Evolutionary conservation across 129 eudicot species (phyloP).

Genomic region (Pulicaria dysenterica): DNA sequence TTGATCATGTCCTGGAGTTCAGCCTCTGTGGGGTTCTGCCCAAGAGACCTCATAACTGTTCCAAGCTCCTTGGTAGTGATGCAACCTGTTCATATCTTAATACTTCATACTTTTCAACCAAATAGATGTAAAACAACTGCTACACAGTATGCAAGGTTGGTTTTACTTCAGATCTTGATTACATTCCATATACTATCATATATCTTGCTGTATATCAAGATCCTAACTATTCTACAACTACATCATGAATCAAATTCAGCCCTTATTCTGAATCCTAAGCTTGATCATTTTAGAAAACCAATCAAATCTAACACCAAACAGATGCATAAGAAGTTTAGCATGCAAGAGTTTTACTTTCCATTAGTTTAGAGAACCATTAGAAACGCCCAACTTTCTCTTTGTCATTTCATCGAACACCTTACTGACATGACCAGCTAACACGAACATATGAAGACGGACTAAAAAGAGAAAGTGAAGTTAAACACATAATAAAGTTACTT

Average conservation of each 20-base stretch:
- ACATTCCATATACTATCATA: background rate
- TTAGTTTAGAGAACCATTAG: too few species aligned
- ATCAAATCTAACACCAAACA: background rate
- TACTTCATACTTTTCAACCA: background rate
- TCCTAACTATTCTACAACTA: background rate
- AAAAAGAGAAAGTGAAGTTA: background rate
- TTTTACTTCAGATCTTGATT: background rate
- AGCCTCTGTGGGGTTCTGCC: conserved; percentile 84
- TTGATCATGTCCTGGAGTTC: conserved; percentile 88
- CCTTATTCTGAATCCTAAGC: background rate
- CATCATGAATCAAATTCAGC: background rate
- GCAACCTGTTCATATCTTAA: conserved; percentile 45
- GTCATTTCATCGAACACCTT: conserved; percentile 19
- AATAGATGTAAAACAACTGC: background rate
- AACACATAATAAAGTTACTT: background rate
- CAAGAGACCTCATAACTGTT: conserved; percentile 82
- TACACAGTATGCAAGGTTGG: background rate
- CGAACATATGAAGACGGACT: background rate
- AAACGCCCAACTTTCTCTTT: too few species aligned
- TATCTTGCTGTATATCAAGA: background rate
- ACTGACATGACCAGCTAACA: background rate
- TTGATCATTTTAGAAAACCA: background rate
- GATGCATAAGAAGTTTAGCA: too few species aligned
- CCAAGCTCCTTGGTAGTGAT: conserved; percentile 87
- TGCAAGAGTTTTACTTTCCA: too few species aligned